Base-by-base conservation (phyloP, 78 protist species). In the Pelomyxa schiedti region DNA sequence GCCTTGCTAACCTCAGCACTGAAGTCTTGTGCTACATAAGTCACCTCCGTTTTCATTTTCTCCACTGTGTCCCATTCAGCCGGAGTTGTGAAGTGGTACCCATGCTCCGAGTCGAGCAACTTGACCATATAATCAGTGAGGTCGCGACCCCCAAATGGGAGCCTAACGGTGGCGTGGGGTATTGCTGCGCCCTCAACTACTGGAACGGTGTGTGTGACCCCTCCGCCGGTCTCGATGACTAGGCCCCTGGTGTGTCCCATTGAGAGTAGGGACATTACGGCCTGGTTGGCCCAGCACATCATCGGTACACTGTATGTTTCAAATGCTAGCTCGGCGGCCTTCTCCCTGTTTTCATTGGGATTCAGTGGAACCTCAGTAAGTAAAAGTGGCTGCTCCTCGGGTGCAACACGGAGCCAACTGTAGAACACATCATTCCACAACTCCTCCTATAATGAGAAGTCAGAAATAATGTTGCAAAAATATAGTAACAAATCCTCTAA, bases 221-320 rank as follows among this genome's bases (percentile, higher is more conserved):
- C 99, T 28, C 91, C 98, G 24, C 99, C 99, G 63, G 95, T 89
- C 76, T 96, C 98, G 58, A 97, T 37, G 28, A 97, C 99, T 52
- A 89, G 63, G 28, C 99, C 97, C 29, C 93, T 94, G 32, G 95
- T 91, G 47, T 87, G 80, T 37, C 94, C 94, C n/a, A 82, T 75
- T 4, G 94, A 88, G 76, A 86, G 86, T 22, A 96, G 84, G 3
- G 97, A 74, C 1, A 95, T 86, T 2, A 93, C 99, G 8, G 99
- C 97, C 73, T 94, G 96, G 40, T 82, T 89, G 22, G 87, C 92
- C 28, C 95, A 79, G 76, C 85, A 92, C 70, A 93, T 2, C 22
- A 93, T 96, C n/a, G 98, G 98, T 7, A 72, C 66, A 72, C 91
- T 79, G 91, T 94, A 95, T 9, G 94, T 77, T 79, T 97, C 99